Percentiles rank a stretch among this genome's conserved stretches.
Conservation (phyloP, 2,329 filamentous ascomycete genomes). For the Cladophialophora chaetospira region DNA sequence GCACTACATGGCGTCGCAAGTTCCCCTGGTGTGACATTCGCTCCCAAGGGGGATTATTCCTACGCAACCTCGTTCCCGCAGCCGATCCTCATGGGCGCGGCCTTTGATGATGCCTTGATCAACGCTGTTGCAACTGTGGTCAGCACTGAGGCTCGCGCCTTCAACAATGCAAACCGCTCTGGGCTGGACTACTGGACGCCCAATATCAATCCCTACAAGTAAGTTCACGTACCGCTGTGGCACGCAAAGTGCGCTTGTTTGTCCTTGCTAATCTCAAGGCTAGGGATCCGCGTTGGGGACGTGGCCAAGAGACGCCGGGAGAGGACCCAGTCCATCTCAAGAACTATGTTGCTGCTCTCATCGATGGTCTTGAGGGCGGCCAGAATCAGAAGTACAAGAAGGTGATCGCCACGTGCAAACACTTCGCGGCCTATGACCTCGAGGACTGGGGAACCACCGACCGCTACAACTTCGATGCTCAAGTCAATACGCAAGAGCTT, state of each 20-base stretch:
- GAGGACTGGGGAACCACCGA: slow-evolving; percentile 50
- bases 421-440: slow-evolving; percentile 61
- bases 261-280: background rate
- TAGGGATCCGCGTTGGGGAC: slow-evolving; percentile 64
- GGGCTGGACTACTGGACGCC: slow-evolving; percentile 66
- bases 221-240: background rate
- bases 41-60: slow-evolving; percentile 55
- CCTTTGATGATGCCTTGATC: slow-evolving; percentile 66
- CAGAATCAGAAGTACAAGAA: slow-evolving; percentile 46
- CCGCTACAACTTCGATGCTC: slow-evolving; percentile 59
- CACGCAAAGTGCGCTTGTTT: background rate
- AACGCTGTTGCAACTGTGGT: slow-evolving; percentile 56
- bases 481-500: slow-evolving; percentile 59
- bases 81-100: slow-evolving; percentile 63
- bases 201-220: slow-evolving; percentile 64
- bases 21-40: slow-evolving; percentile 58
- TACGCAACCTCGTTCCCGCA: slow-evolving; percentile 67
- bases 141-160: slow-evolving; percentile 64
- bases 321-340: slow-evolving; percentile 57
- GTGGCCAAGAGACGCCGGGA: slow-evolving; percentile 62
- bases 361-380: slow-evolving; percentile 57
- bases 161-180: slow-evolving; percentile 60
- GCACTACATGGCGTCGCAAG: slow-evolving; percentile 63
- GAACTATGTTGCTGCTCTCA: slow-evolving; percentile 55
- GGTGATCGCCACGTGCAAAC: slow-evolving; percentile 61